phyloP scores from a whole-genome alignment of 1,139 yeast species.

The Meyerozyma guilliermondii region DNA sequence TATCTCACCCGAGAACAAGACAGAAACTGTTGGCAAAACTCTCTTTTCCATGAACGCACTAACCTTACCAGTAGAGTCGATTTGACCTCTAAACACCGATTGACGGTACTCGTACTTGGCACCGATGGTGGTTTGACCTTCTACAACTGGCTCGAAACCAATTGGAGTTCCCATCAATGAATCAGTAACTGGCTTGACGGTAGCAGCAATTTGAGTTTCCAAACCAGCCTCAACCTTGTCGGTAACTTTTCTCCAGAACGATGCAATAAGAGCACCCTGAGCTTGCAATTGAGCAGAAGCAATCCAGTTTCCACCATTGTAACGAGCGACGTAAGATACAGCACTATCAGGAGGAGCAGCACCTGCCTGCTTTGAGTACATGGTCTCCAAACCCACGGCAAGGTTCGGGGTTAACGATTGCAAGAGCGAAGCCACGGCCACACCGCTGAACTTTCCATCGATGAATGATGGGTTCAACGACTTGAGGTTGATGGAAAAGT shows the following conservation, averaged over 20 bases:
- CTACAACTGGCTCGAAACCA: slow-evolving; percentile 75
- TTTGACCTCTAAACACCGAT: slow-evolving; percentile 91
- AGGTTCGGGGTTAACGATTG: slow-evolving; percentile 83
- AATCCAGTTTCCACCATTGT: slow-evolving; percentile 83
- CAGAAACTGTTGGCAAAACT: slow-evolving; percentile 84
- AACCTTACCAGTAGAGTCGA: slow-evolving; percentile 89
- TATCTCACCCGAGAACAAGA: slow-evolving; percentile 84
- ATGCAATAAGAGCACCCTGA: slow-evolving; percentile 82
- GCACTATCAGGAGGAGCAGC: slow-evolving; percentile 88
- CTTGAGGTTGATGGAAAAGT: slow-evolving; percentile 84
- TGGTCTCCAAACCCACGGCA: slow-evolving; percentile 88
- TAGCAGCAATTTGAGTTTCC: slow-evolving; percentile 81
- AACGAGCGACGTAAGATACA: slow-evolving; percentile 86
- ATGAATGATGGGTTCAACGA: slow-evolving; percentile 83
- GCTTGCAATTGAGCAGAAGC: slow-evolving; percentile 94
- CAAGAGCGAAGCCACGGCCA: slow-evolving; percentile 83
- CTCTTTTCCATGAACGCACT: slow-evolving; percentile 90
- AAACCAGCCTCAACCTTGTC: slow-evolving; percentile 96
- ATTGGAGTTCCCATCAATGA: slow-evolving; percentile 79
- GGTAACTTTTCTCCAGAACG: slow-evolving; percentile 91
- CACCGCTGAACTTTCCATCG: slow-evolving; percentile 69
- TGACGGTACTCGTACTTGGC: slow-evolving; percentile 98
- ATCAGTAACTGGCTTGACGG: slow-evolving; percentile 74
- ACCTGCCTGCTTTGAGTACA: slow-evolving; percentile 76
- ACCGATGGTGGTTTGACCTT: slow-evolving; percentile 91